A percentile compares a stretch with the other conserved stretches of the same genome.
Evolutionary conservation across 2,329 filamentous ascomycete genomes (phyloP).

Genomic region (Diatrype stigma): DNA sequence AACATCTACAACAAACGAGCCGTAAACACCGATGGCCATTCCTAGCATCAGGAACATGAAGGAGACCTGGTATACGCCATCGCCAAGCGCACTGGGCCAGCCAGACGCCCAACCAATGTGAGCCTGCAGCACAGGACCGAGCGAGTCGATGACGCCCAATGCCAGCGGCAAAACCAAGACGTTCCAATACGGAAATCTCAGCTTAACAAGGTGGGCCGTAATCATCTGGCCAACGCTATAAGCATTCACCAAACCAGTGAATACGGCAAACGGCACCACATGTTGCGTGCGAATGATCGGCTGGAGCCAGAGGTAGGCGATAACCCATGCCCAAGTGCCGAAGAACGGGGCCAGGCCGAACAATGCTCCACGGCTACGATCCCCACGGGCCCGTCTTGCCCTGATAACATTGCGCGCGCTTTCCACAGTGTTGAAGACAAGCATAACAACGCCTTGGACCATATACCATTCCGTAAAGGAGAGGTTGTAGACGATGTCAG

Average conservation of each 20-base stretch:
- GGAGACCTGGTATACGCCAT: slow-evolving; percentile 80
- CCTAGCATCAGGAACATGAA: slow-evolving; percentile 89
- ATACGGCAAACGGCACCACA: slow-evolving; percentile 84
- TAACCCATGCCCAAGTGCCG: slow-evolving; percentile 70
- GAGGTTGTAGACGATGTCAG: slow-evolving; percentile 68
- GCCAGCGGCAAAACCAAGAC: slow-evolving; percentile 74
- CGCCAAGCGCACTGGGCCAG: slow-evolving; percentile 73
- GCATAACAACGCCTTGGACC: slow-evolving; percentile 74
- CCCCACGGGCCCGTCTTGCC: slow-evolving; percentile 69
- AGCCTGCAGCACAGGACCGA: slow-evolving; percentile 64
- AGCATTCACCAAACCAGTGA: slow-evolving; percentile 85
- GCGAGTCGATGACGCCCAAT: slow-evolving; percentile 73
- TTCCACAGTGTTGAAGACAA: slow-evolving; percentile 79
- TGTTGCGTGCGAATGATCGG: slow-evolving; percentile 78
- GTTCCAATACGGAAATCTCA: slow-evolving; percentile 87
- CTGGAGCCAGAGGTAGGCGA: slow-evolving; percentile 77
- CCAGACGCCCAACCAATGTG: slow-evolving; percentile 58
- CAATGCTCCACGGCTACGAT: slow-evolving; percentile 69
- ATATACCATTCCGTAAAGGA: slow-evolving; percentile 93
- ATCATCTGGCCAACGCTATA: slow-evolving; percentile 97
- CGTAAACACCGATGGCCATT: slow-evolving; percentile 83
- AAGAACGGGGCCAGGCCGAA: slow-evolving; percentile 81
- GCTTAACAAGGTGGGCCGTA: slow-evolving; percentile 84
- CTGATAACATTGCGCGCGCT: slow-evolving; percentile 80
- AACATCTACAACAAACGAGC: slow-evolving; percentile 94